Conservation (phyloP, 2,329 filamentous ascomycete species). For the Dactylellina drechsleri region DNA sequence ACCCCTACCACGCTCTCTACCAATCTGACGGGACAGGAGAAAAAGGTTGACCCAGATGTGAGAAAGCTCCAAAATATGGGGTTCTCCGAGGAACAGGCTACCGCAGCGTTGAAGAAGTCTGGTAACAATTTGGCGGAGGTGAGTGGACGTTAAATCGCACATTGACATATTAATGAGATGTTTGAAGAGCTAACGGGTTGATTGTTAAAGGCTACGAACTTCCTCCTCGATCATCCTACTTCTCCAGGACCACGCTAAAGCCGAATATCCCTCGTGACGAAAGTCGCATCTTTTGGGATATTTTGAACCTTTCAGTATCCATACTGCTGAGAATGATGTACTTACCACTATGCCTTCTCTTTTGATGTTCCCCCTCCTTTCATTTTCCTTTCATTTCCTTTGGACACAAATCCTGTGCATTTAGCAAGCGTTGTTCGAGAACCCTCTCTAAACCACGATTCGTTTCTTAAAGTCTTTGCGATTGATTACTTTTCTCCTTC, state of each 20-base stretch:
- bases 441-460: constrained; percentile 25
- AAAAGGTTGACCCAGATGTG: constrained; percentile 81
- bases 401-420: constrained; percentile 41
- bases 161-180: not conserved
- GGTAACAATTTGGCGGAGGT: constrained; percentile 97
- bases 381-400: constrained; percentile 14
- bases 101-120: constrained; percentile 87
- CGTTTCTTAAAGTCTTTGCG: constrained; percentile 1
- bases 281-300: constrained; percentile 16
- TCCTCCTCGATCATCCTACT: constrained; percentile 47
- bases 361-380: constrained; percentile 15
- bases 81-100: constrained; percentile 76
- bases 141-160: constrained; percentile 61
- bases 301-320: no score
- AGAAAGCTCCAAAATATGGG: constrained; percentile 92
- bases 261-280: constrained; percentile 1
- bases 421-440: constrained; percentile 53
- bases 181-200: not conserved
- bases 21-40: constrained; percentile 53
- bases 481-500: constrained; percentile 9
- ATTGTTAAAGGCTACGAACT: constrained; percentile 52
- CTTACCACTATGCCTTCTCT: constrained; percentile 5
- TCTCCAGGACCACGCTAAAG: constrained; percentile 42
- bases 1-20: constrained; percentile 9
- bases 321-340: not conserved